phyloP scores from a whole-genome alignment of 352 stramenopile genomes.

The Thalassiosira ordinaria region DNA sequence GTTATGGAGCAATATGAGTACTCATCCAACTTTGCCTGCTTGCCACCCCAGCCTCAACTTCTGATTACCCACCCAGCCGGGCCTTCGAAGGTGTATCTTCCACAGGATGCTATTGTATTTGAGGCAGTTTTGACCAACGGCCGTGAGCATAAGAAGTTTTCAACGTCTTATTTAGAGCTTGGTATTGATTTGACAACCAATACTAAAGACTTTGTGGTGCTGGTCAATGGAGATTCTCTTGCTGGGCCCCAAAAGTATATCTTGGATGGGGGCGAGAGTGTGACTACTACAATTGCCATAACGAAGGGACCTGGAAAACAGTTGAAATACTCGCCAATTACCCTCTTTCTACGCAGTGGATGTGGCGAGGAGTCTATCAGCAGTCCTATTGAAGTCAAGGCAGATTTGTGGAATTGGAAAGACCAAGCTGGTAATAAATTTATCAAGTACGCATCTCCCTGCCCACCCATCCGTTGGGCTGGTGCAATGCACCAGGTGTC shows the following conservation, averaged over 20 bases:
- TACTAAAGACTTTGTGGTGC: background rate
- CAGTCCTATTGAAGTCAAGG: background rate
- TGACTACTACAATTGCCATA: background rate
- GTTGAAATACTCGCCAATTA: background rate
- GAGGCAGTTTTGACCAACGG: background rate
- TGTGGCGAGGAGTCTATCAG: background rate
- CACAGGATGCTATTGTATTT: background rate
- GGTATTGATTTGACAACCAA: background rate
- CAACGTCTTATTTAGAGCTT: background rate
- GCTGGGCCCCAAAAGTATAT: background rate
- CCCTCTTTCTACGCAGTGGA: background rate
- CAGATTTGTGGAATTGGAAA: background rate
- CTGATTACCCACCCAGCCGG: background rate
- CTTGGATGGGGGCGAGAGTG: background rate
- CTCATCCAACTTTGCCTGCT: background rate
- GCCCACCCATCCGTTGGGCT: slow-evolving; percentile 1
- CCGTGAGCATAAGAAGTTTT: no score
- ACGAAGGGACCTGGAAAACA: background rate
- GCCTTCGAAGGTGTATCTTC: background rate
- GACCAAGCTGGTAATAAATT: background rate
- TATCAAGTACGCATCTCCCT: background rate
- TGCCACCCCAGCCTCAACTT: background rate
- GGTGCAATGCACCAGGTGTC: background rate
- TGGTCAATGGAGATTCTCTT: background rate
- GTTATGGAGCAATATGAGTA: background rate